Base-by-base conservation (phyloP, 129 eudicot genomes). In the Solidago caesia region DNA sequence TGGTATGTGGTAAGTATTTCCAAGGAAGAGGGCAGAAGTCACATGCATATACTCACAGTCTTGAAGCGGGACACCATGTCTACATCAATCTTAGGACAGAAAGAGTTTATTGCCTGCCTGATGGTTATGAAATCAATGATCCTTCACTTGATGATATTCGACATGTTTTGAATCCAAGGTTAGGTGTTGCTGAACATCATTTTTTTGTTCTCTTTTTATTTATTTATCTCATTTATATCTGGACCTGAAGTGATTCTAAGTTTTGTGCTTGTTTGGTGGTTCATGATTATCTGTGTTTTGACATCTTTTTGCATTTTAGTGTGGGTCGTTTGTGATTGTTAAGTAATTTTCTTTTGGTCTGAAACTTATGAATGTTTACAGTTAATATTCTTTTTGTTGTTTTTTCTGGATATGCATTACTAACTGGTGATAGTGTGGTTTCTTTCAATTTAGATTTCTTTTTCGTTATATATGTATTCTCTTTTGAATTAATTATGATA, bases 1-100 rank as follows among this genome's bases (percentile, higher is more conserved):
- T 94, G 74, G 99, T 94, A 14, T 94, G 99, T 82, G 99, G 99
- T 11, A 94, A 94, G 80, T 94, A 94, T 81, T 94, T 68, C 76
- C 99, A 91, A 87, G 99, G 99, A 79, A 94, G 97, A 74, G 99
- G 99, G 10, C 96, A 76, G 70, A 94, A 90, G 72, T 94, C 97
- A 47, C 99, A 90, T 85, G 97, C 99, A 49, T 94, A 94, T 77
- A 94, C 97, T 39, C 99, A 94, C 72, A 94, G 99, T 83, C 90
- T 90, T 76, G 99, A 94, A 84, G 99, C 97, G 7, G 99, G 91
- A 21, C 99, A 94, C 83, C 99, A 94, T 84, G 97, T 94, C 27
- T 90, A 85, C 84, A 94, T 94, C 81, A 94, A 94, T 82, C 91
- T 94, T 68, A 85, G 86, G 8, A 88, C 99, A 12, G 99, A 94